A percentile compares a stretch with the other conserved stretches of the same genome.
Conservation (phyloP, 164 flowering plant genomes). For the Warburgia ugandensis region DNA sequence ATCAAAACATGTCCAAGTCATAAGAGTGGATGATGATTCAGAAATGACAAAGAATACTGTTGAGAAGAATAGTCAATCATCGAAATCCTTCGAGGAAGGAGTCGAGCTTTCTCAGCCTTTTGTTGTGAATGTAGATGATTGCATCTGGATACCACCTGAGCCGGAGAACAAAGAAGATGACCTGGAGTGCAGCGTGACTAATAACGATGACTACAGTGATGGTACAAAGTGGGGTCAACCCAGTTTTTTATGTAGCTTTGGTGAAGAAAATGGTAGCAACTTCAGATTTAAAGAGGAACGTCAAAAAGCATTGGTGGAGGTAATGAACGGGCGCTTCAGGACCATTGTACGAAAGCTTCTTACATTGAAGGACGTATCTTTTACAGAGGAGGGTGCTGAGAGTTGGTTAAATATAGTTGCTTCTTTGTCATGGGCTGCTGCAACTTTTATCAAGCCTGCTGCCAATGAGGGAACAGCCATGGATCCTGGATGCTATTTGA, state of each 20-base stretch:
- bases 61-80: constrained; percentile 5
- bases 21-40: constrained; percentile 7
- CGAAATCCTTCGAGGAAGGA: constrained; percentile 12
- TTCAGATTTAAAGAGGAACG: constrained; percentile 47
- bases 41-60: constrained; percentile 20
- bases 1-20: constrained; percentile 15
- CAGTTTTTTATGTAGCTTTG: constrained; percentile 35
- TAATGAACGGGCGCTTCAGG: constrained; percentile 59
- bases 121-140: constrained; percentile 28
- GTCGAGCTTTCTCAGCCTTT: constrained; percentile 16
- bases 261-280: constrained; percentile 34
- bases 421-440: constrained; percentile 89
- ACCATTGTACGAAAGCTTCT: constrained; percentile 53
- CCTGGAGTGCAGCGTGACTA: constrained; percentile 39
- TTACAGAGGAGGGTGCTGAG: constrained; percentile 32
- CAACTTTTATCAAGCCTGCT: constrained; percentile 63
- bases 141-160: constrained; percentile 77
- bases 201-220: constrained; percentile 52
- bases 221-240: constrained; percentile 57
- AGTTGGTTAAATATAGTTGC: constrained; percentile 79
- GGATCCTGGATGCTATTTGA: constrained; percentile 71
- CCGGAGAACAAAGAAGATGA: constrained; percentile 70
- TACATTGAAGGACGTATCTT: constrained; percentile 36
- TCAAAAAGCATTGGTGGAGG: constrained; percentile 46
- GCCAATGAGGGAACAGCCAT: constrained; percentile 48